Base-by-base conservation (phyloP, 768 basidiomycete genomes). In the Leccinum olivaceopallidum region DNA sequence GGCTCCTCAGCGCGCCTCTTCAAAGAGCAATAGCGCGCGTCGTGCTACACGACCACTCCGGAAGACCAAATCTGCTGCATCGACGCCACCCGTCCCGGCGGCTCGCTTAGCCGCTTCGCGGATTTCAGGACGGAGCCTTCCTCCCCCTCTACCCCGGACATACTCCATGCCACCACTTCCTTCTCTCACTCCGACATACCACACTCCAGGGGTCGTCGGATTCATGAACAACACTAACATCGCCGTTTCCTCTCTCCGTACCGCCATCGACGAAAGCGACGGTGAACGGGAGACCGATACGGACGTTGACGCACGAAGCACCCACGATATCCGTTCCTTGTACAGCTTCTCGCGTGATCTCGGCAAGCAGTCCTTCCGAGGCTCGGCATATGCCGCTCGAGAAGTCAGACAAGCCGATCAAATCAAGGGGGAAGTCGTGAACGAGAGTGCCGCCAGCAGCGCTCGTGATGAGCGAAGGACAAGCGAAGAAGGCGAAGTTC, bases 181-280 rank as follows among this genome's bases (percentile, higher is more conserved):
- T 4, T 74, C 73, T 3, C 60, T 75, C 8, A 20, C 67, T 3
- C 32, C 73, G 6, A 36, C 74, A 47, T 74, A 74, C 56, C 73
- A 70, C 57, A 55, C 61, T 30, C 71, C 73, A 18, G 59, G 65
- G 24, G 39, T 30, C 3, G 64, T 54, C 18, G 74, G 74, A 49
- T 76, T 74, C 56, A 73, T 74, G 73, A 65, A 64, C 60, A 74
- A 75, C 59, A 74, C 73, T 10, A 75, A 75, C 53, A 74, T 74
- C 14, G 73, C 73, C n/a, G 74, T 74, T 16, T 74, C 73, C 4
- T 74, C 73, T 49, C 69, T 74, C 30, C 73, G 73, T 14, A 74
- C 73, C 1, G 71, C 74, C 20, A 75, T 74, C 12, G 74, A 75
- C 44, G 72, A 73, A 64, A 74, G 74, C 37, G 73, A 74, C 52